Evolutionary conservation across 306 rosid species (phyloP), one percentile per base, ranked within the genome.

Genomic region (Quercus agrifolia): DNA sequence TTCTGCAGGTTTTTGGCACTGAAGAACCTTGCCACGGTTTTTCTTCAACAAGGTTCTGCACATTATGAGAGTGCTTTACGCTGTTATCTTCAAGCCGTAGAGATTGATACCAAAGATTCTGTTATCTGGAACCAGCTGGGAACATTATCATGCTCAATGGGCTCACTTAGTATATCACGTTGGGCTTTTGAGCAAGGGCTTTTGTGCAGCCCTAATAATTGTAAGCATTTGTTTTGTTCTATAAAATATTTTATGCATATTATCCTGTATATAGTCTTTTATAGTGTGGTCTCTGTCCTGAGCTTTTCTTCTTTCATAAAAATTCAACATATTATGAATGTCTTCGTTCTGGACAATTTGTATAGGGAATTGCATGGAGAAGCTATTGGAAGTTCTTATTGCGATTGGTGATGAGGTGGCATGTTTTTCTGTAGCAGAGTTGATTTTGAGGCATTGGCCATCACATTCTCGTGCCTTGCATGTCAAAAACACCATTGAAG

Each of bases 181-280:
- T 95, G 99, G 99, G 99, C 98, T 81, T 95, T 92, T 82, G 99
- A 95, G 88, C 98, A 95, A 85, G 99, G 99, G 81, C 97, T 95
- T 71, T 71, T 81, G 64, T 95, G 99, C 79, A 95, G 99, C 89
- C 99, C 99, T 71, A 95, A 91, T 84, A 95, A 95, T 87, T 95
- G 99, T 95, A 86, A 90, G 94, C 77, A 83, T 81, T 75, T 59
- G 14, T 74, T 21, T 67, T 6, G 18, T 72, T 35, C 30, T 72
- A 33, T 68, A 55, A 33, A 56, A 68, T 33, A 68, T 73, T n/a
- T 57, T 69, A 72, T 56, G 62, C 30, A 27, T 21, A 54, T 66
- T 55, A 23, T 77, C 62, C 55, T 56, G 30, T 57, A 33, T 77
- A 64, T 79, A 71, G 44, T 58, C 64, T 38, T 38, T 56, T 20